Evolutionary conservation across 2,329 filamentous ascomycete species (phyloP).

Genomic region (Clathrospora elynae): DNA sequence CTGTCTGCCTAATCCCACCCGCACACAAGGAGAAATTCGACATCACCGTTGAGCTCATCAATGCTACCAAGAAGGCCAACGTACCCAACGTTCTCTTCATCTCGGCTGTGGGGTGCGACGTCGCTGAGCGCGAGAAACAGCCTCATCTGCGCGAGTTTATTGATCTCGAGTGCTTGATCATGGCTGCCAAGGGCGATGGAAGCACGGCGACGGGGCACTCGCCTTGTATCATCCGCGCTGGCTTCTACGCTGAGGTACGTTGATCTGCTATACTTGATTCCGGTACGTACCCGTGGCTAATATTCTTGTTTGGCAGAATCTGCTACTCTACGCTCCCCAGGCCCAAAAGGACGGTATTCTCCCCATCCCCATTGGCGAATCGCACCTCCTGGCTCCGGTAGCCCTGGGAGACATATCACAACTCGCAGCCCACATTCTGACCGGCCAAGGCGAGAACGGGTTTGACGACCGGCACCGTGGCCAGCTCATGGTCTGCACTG

Average conservation of each 20-base stretch:
- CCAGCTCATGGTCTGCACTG: slow-evolving; percentile 59
- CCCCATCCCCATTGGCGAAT: slow-evolving; percentile 55
- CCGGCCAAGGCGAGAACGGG: slow-evolving; percentile 56
- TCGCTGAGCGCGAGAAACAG: slow-evolving; percentile 57
- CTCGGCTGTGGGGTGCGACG: slow-evolving; percentile 57
- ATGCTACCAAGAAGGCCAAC: slow-evolving; percentile 53
- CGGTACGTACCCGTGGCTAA: background rate
- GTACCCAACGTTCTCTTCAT: slow-evolving; percentile 56
- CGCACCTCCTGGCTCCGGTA: slow-evolving; percentile 56
- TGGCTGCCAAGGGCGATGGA: slow-evolving; percentile 53
- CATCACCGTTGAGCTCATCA: slow-evolving; percentile 53
- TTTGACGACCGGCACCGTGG: slow-evolving; percentile 59
- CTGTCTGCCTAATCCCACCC: slow-evolving; percentile 58
- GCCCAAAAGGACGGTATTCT: slow-evolving; percentile 53
- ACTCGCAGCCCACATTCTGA: slow-evolving; percentile 56
- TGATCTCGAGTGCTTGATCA: slow-evolving; percentile 54
- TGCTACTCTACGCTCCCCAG: slow-evolving; percentile 56
- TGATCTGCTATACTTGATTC: background rate
- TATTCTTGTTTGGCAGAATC: slow-evolving; percentile 48
- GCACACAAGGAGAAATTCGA: slow-evolving; percentile 55
- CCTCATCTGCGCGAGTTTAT: slow-evolving; percentile 59
- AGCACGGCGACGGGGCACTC: slow-evolving; percentile 40
- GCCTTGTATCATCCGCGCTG: slow-evolving; percentile 53
- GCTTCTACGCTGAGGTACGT: slow-evolving; percentile 8
- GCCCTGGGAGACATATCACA: slow-evolving; percentile 57